Evolutionary conservation across 192 early-diverging fungal genomes (phyloP).

Genomic region (Entomortierella lignicola): DNA sequence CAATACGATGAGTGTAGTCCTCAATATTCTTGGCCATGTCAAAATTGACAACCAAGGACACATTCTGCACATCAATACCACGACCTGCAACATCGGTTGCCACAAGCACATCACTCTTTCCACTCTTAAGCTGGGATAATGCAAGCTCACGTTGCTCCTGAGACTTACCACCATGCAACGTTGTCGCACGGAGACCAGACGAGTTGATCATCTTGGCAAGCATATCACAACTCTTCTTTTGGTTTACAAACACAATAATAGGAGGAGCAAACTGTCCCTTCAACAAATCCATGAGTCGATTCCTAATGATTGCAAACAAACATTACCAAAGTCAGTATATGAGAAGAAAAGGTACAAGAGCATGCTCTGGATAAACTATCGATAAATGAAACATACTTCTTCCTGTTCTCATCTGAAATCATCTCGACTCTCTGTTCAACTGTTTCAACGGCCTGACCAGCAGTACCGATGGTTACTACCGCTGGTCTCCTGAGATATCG

Average conservation of each 20-base stretch:
- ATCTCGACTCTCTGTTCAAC: constrained; percentile 97
- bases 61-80: constrained; percentile 98
- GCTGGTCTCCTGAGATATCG: constrained; percentile 92
- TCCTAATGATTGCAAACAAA: constrained; percentile 59
- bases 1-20: constrained; percentile 98
- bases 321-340: background rate
- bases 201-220: constrained; percentile 83
- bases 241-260: constrained; percentile 98
- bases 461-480: constrained; percentile 95
- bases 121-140: constrained; percentile 83
- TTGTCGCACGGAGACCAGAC: constrained; percentile 77
- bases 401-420: constrained; percentile 85
- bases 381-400: constrained; percentile 64
- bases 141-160: constrained; percentile 97
- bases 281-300: constrained; percentile 83
- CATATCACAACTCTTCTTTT: constrained; percentile 92
- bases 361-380: background rate
- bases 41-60: constrained; percentile 96
- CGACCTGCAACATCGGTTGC: constrained; percentile 99
- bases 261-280: constrained; percentile 79
- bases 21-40: constrained; percentile 99
- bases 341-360: background rate
- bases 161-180: constrained; percentile 95
- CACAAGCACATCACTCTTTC: constrained; percentile 88
- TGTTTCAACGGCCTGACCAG: constrained; percentile 95